Conservation (phyloP, 2,329 filamentous ascomycete species). For the Phialemoniopsis sp. region DNA sequence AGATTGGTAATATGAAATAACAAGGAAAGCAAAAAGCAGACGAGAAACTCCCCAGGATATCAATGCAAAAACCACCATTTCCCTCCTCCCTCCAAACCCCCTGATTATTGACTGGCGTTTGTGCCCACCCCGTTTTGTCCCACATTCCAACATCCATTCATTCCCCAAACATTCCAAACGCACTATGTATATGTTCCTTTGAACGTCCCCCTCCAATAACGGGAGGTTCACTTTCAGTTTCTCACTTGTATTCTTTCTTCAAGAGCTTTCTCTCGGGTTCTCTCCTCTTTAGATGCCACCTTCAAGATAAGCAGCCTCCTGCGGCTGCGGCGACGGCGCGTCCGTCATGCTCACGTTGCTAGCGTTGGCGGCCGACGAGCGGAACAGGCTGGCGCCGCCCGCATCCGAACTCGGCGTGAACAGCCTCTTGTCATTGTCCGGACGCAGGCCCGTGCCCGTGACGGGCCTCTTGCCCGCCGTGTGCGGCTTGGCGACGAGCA, state of each 20-base stretch:
- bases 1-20: too few species aligned
- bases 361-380: conserved; percentile 16
- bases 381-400: conserved; percentile 36
- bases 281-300: conserved; percentile 19
- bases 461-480: conserved; percentile 18
- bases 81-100: too few species aligned
- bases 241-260: not conserved
- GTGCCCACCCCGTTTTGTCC: too few species aligned
- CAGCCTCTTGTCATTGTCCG: conserved; percentile 11
- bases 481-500: conserved; percentile 65
- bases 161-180: too few species aligned
- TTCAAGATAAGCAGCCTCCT: conserved; percentile 24
- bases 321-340: conserved; percentile 8
- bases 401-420: conserved; percentile 47
- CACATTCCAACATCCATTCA: too few species aligned
- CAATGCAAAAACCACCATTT: too few species aligned
- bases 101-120: too few species aligned
- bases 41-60: too few species aligned
- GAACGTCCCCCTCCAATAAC: too few species aligned
- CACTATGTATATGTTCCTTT: too few species aligned
- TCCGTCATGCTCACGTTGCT: conserved; percentile 30
- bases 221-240: too few species aligned
- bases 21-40: too few species aligned
- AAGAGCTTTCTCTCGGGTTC: not conserved
- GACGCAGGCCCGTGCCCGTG: not conserved